Evolutionary conservation across 2,329 filamentous ascomycete genomes (phyloP).

Genomic region (Moelleriella libera): DNA sequence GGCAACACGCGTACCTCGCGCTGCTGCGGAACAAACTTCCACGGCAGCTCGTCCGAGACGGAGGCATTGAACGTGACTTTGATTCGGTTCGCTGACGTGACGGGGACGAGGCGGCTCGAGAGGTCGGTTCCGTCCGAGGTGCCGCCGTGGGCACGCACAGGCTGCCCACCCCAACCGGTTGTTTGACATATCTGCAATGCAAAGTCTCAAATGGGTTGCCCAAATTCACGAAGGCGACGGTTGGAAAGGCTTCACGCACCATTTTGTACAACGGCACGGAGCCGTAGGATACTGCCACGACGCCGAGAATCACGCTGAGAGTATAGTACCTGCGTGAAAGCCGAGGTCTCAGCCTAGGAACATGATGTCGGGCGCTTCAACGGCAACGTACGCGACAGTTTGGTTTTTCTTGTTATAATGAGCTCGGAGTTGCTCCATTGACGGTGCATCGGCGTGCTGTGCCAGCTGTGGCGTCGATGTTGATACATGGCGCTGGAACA

Average conservation of each 20-base stretch:
- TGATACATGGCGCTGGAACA: conserved; percentile 17
- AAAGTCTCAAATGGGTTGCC: neutral
- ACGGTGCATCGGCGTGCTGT: conserved; percentile 10
- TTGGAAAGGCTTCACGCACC: conserved; percentile 29
- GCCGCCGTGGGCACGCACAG: conserved; percentile 61
- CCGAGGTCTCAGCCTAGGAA: no score
- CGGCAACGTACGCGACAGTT: conserved; percentile 31
- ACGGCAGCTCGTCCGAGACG: conserved; percentile 86
- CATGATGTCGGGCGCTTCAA: no score
- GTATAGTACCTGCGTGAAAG: conserved; percentile 48
- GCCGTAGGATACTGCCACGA: conserved; percentile 67
- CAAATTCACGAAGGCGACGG: neutral
- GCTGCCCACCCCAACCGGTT: conserved; percentile 85
- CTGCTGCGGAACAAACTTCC: conserved; percentile 96
- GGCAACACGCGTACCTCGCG: conserved; percentile 90
- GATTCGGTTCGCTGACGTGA: conserved; percentile 69
- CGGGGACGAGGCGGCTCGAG: conserved; percentile 63
- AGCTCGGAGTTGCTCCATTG: conserved; percentile 50
- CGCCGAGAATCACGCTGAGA: conserved; percentile 64
- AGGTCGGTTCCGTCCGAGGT: conserved; percentile 44
- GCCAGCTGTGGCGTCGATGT: conserved; percentile 12
- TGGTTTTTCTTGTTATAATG: conserved; percentile 54
- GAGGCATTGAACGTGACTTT: conserved; percentile 93
- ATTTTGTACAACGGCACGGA: conserved; percentile 82
- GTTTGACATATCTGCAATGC: conserved; percentile 59